Conservation (phyloP, 1,284 basidiomycete genomes). For the Rhodotorula sp. region DNA sequence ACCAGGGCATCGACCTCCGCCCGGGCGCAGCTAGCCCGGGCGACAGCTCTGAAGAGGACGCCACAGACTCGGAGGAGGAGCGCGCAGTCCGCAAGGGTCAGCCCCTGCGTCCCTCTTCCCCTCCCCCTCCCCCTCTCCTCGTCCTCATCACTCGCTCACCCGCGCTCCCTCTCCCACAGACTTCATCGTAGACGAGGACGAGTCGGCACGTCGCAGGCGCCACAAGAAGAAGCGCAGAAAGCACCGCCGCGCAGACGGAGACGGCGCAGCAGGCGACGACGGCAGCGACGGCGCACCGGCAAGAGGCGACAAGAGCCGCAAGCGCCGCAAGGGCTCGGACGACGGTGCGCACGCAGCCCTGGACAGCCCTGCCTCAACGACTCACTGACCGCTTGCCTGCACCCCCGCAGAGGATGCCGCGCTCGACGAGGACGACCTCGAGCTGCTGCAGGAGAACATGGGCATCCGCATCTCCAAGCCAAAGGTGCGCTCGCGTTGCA, state of each 20-base stretch:
- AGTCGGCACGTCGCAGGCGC: slow-evolving; percentile 59
- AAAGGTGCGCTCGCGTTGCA: slow-evolving; percentile 30
- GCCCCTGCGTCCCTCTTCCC: too few species aligned
- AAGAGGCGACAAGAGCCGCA: slow-evolving; percentile 52
- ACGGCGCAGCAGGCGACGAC: slow-evolving; percentile 47
- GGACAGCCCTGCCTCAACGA: too few species aligned
- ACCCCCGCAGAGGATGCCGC: slow-evolving; percentile 59
- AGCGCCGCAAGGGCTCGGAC: slow-evolving; percentile 56
- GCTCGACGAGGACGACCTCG: slow-evolving; percentile 94
- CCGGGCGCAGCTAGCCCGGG: slow-evolving; percentile 50
- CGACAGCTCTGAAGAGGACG: slow-evolving; percentile 80
- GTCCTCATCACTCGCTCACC: neutral
- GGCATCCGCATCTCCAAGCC: slow-evolving; percentile 58
- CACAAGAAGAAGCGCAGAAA: slow-evolving; percentile 60
- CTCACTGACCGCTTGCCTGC: neutral
- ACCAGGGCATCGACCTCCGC: slow-evolving; percentile 43
- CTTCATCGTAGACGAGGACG: slow-evolving; percentile 84
- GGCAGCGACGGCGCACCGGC: slow-evolving; percentile 54
- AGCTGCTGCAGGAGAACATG: slow-evolving; percentile 91
- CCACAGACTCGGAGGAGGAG: slow-evolving; percentile 79
- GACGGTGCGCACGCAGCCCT: slow-evolving; percentile 28
- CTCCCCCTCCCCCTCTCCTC: neutral
- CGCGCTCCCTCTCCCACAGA: slow-evolving; percentile 45
- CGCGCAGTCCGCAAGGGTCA: slow-evolving; percentile 65
- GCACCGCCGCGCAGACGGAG: slow-evolving; percentile 6